These are phyloP conservation scores for Xylaria sp. DNA, from an alignment of 2,329 filamentous ascomycete genomes.

Conservation along the genomic window DNA sequence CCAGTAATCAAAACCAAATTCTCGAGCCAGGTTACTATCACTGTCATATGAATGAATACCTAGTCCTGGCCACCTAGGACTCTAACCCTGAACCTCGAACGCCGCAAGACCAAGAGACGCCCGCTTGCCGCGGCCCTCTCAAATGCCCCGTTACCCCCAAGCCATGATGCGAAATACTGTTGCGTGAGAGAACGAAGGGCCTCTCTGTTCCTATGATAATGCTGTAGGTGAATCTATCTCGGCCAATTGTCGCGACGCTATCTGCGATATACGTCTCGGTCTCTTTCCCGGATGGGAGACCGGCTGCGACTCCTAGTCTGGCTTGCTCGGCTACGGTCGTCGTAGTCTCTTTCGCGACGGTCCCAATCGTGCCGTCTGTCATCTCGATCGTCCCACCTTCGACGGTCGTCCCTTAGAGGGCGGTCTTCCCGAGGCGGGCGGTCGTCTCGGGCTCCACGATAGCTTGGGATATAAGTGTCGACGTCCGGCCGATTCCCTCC, in stretches of 20 bases:
- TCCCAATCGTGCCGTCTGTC: slow-evolving; percentile 45
- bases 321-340: slow-evolving; percentile 43
- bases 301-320: slow-evolving; percentile 50
- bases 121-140: not conserved
- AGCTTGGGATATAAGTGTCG: slow-evolving; percentile 56
- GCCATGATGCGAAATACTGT: not conserved
- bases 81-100: not conserved
- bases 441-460: slow-evolving; percentile 41
- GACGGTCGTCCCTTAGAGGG: slow-evolving; percentile 39
- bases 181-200: not conserved
- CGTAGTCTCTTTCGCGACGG: slow-evolving; percentile 38
- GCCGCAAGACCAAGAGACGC: not conserved
- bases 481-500: slow-evolving; percentile 42
- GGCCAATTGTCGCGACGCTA: slow-evolving; percentile 37
- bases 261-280: slow-evolving; percentile 55
- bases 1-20: not conserved
- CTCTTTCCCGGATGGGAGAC: slow-evolving; percentile 47
- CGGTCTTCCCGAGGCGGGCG: slow-evolving; percentile 42
- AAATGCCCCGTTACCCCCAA: not conserved
- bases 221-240: not conserved
- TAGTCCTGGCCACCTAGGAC: not conserved
- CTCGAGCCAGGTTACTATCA: not conserved
- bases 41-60: not conserved
- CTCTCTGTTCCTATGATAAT: not conserved
- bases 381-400: slow-evolving; percentile 41